These are phyloP conservation scores for Trichoderma orchidacearum DNA, from an alignment of 495 filamentous ascomycete genomes.

Conservation along the genomic window DNA sequence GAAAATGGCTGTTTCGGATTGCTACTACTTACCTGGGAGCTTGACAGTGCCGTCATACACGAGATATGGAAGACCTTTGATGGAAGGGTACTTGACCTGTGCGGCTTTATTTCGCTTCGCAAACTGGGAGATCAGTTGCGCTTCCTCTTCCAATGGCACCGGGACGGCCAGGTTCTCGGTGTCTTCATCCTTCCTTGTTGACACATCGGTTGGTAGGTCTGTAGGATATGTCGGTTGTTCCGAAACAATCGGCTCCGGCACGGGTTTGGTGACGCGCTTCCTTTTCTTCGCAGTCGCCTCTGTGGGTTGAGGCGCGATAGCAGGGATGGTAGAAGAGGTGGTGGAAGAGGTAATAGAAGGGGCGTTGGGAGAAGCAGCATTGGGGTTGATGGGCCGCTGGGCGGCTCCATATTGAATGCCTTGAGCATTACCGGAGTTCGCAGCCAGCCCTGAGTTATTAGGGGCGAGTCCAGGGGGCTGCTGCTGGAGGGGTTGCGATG, in stretches of 20 bases:
- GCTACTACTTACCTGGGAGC: neutral
- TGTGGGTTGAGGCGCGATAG: neutral
- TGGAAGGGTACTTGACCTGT: neutral
- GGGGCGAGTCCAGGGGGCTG: constrained; percentile 21
- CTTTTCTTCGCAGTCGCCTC: neutral
- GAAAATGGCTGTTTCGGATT: neutral
- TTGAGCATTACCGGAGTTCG: too few relatives aligned
- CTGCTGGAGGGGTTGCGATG: constrained; percentile 8
- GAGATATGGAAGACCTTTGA: neutral
- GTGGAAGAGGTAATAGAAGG: neutral
- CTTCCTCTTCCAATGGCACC: neutral
- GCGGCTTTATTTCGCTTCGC: constrained; percentile 1
- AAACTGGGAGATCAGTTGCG: neutral
- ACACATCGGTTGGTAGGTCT: neutral
- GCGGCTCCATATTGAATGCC: too few relatives aligned
- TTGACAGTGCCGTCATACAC: neutral
- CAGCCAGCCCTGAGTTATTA: neutral
- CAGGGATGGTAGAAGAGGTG: neutral
- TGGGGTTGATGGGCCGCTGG: too few relatives aligned
- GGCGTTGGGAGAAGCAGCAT: neutral
- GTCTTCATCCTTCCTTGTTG: neutral
- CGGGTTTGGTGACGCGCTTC: neutral
- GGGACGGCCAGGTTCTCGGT: neutral
- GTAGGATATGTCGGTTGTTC: neutral
- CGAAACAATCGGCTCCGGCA: neutral